Base-by-base conservation (phyloP, 31 red algal species). In the Endocladia muricata region DNA sequence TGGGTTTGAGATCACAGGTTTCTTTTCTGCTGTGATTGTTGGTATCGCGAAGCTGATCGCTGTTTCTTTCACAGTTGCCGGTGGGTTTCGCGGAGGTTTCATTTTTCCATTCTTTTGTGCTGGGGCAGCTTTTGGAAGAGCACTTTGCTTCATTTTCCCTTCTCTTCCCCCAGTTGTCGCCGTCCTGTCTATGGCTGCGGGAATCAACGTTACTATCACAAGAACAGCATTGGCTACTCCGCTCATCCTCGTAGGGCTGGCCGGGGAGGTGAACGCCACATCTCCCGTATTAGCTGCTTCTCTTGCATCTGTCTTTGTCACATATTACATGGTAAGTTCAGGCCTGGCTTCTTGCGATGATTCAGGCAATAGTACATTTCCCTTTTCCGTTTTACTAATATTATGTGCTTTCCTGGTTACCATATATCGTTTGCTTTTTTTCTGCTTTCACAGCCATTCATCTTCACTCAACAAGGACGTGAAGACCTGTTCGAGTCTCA, bases 151-250 rank as follows among this genome's bases (percentile, higher is more conserved):
- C 33, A 36, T 92, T 8, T 76, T 96, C 56, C 88, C 82, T 28
- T 70, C 77, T 21, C 61, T 96, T 21, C 72, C 93, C 2, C 76
- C 82, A 2, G 73, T 77, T 4, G 52, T 91, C 22, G 88, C 93
- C 7, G 58, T 78, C 21, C 77, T 96, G 13, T 83, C 72, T 39
- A 5, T 83, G 33, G 93, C 93, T 5, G 83, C 82, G n/a, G 93
- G 88, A n/a, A 89, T 96, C 33, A 96, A 83, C 54, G 93, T 96
- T 7, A 40, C 86, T 32, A 88, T 96, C 28, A 96, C 93, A 33
- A 68, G 88, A 83, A 96, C 93, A 7, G 52, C 74, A 2, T 56
- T 96, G 26, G 93, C 83, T 2, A 96, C 93, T 19, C 77, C 88
- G 48, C 48, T 96, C 49, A 92, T 96, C 65, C 74, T 96, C 11